phyloP scores from a whole-genome alignment of 2,329 filamentous ascomycete genomes.

The Aspergillus sojae region DNA sequence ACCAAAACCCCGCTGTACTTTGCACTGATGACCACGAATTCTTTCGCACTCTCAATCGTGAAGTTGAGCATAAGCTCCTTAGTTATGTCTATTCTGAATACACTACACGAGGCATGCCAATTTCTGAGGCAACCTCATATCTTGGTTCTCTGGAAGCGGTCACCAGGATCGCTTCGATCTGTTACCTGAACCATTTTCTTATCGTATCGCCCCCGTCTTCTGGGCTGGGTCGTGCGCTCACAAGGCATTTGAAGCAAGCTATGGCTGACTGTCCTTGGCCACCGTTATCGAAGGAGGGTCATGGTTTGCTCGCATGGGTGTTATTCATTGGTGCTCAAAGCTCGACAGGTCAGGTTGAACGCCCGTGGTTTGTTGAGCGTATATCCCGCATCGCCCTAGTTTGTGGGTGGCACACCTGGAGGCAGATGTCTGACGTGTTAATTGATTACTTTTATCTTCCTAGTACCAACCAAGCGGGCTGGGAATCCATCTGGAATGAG shows the following conservation, averaged over 20 bases:
- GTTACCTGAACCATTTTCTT: slow-evolving; percentile 35
- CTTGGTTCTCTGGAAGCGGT: slow-evolving; percentile 34
- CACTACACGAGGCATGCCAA: not conserved
- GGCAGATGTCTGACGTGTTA: slow-evolving; percentile 30
- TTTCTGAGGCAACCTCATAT: slow-evolving; percentile 7
- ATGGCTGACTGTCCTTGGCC: slow-evolving; percentile 22
- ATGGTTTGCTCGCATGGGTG: slow-evolving; percentile 35
- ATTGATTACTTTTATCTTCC: slow-evolving; percentile 33
- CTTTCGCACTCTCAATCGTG: slow-evolving; percentile 36
- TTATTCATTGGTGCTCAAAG: slow-evolving; percentile 38
- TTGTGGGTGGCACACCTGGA: slow-evolving; percentile 35
- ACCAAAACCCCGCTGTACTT: slow-evolving; percentile 24
- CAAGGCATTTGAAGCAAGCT: slow-evolving; percentile 30
- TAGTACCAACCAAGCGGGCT: slow-evolving; percentile 25
- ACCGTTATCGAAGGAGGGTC: slow-evolving; percentile 21
- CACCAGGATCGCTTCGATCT: slow-evolving; percentile 34
- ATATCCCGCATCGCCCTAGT: slow-evolving; percentile 28
- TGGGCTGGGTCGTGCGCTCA: slow-evolving; percentile 38
- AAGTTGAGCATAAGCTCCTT: slow-evolving; percentile 42
- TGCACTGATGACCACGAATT: slow-evolving; percentile 32
- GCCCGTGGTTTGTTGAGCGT: slow-evolving; percentile 34
- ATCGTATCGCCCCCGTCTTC: slow-evolving; percentile 38
- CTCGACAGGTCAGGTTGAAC: slow-evolving; percentile 30
- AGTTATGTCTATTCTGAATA: slow-evolving; percentile 36
- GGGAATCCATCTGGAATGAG: slow-evolving; percentile 36